These are phyloP conservation scores for Aureobasidium sp. DNA, from an alignment of 2,329 filamentous ascomycete genomes.

Conservation along the genomic window DNA sequence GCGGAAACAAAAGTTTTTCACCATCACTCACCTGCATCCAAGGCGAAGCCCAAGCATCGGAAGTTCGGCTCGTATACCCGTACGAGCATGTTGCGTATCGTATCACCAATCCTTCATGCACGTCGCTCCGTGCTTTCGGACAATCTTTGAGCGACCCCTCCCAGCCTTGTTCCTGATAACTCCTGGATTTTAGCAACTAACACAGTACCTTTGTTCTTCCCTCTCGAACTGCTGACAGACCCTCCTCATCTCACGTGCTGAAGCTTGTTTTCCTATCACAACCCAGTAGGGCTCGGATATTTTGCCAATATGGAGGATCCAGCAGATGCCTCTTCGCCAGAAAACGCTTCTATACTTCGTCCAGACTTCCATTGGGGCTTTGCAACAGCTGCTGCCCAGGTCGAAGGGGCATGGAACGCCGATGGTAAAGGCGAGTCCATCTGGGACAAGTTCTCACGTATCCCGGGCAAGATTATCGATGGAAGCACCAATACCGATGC, in stretches of 20 bases:
- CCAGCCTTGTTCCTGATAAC: not conserved
- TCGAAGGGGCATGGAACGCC: conserved; percentile 36
- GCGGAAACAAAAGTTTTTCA: not conserved
- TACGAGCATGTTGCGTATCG: not conserved
- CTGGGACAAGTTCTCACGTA: conserved; percentile 27
- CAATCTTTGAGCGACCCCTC: not conserved
- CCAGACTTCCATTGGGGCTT: conserved; percentile 36
- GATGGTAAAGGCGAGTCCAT: conserved; percentile 35
- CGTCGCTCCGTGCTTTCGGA: not conserved
- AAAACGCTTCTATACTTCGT: conserved; percentile 20
- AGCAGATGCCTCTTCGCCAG: conserved; percentile 1
- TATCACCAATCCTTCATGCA: not conserved
- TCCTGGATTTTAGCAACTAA: not conserved
- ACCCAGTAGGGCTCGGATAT: not conserved
- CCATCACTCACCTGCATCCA: too few species aligned
- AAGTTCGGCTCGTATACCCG: not conserved
- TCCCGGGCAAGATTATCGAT: conserved; percentile 24
- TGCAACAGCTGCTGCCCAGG: conserved; percentile 37
- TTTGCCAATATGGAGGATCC: not conserved
- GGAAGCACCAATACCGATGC: conserved; percentile 38
- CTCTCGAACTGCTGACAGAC: not conserved
- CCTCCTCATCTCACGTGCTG: too few species aligned
- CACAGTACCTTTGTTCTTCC: not conserved
- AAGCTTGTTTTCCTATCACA: too few species aligned
- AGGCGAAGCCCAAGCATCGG: not conserved